Conservation (phyloP, 805 yeast genomes). For the Lipomyces yamanashiensis region DNA sequence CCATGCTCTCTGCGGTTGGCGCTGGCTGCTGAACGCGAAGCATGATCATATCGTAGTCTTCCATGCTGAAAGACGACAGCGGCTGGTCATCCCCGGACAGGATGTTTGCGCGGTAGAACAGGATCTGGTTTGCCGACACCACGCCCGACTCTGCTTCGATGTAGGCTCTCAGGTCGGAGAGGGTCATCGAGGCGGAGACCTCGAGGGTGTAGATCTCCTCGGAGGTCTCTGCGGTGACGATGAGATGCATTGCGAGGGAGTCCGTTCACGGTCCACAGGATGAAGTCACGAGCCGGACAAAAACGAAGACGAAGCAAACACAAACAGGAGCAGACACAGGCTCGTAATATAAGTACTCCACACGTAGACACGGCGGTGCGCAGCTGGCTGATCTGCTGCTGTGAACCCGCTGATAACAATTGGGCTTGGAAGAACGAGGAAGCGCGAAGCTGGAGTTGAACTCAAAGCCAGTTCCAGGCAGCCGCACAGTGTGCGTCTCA, state of each 20-base stretch:
- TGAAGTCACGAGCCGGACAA: not conserved
- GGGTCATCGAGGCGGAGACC: slow-evolving; percentile 63
- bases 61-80: slow-evolving; percentile 54
- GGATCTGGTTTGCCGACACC: slow-evolving; percentile 52
- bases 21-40: slow-evolving; percentile 30
- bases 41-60: slow-evolving; percentile 64
- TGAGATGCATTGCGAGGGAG: slow-evolving; percentile 53
- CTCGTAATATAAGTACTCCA: too few relatives aligned
- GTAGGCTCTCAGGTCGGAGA: slow-evolving; percentile 73
- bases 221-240: slow-evolving; percentile 55
- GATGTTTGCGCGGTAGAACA: slow-evolving; percentile 54
- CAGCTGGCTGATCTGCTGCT: too few relatives aligned
- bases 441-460: not conserved
- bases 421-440: not conserved
- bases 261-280: not conserved
- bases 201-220: slow-evolving; percentile 63
- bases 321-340: too few relatives aligned
- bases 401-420: too few relatives aligned
- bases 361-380: too few relatives aligned
- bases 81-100: slow-evolving; percentile 48
- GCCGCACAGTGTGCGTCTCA: not conserved
- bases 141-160: slow-evolving; percentile 71
- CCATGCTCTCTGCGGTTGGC: slow-evolving; percentile 6
- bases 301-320: too few relatives aligned
- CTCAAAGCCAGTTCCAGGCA: not conserved